Conservation (phyloP, 257 asterid species). For the Pogostemon cablin region DNA sequence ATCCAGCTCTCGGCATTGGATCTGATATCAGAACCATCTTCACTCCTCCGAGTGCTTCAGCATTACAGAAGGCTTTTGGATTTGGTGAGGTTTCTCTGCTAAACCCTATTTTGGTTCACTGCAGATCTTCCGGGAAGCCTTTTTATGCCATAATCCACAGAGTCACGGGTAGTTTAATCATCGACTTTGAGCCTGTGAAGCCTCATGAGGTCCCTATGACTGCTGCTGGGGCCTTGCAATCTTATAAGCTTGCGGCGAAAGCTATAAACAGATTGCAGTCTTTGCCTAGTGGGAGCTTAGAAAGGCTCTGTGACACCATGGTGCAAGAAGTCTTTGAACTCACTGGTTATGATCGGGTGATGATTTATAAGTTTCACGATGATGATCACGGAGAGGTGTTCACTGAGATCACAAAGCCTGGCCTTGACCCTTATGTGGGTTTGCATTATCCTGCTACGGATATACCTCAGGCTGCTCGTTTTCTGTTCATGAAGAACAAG, state of each 20-base stretch:
- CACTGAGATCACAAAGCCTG: conserved; percentile 80
- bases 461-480: conserved; percentile 97
- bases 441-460: conserved; percentile 97
- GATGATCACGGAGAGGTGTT: conserved; percentile 98
- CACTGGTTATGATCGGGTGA: conserved; percentile 94
- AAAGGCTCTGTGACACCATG: conserved; percentile 85
- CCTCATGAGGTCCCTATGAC: conserved; percentile 97
- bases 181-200: conserved; percentile 98
- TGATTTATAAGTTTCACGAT: conserved; percentile 87
- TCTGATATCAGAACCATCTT: conserved; percentile 72
- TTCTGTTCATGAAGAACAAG: conserved; percentile 92
- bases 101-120: conserved; percentile 88
- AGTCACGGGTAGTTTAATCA: conserved; percentile 80
- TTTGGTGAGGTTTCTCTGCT: conserved; percentile 87
- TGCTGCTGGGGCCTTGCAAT: conserved; percentile 96
- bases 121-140: conserved; percentile 95
- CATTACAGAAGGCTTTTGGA: conserved; percentile 81
- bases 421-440: conserved; percentile 87
- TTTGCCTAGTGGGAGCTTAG: conserved; percentile 88
- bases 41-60: conserved; percentile 82
- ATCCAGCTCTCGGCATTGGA: conserved; percentile 69
- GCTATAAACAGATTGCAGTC: conserved; percentile 90
- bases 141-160: conserved; percentile 90
- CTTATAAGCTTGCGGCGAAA: conserved; percentile 93
- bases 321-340: conserved; percentile 93